Base-by-base conservation (phyloP, 1,284 basidiomycete species). In the Porogramme epimiltina region DNA sequence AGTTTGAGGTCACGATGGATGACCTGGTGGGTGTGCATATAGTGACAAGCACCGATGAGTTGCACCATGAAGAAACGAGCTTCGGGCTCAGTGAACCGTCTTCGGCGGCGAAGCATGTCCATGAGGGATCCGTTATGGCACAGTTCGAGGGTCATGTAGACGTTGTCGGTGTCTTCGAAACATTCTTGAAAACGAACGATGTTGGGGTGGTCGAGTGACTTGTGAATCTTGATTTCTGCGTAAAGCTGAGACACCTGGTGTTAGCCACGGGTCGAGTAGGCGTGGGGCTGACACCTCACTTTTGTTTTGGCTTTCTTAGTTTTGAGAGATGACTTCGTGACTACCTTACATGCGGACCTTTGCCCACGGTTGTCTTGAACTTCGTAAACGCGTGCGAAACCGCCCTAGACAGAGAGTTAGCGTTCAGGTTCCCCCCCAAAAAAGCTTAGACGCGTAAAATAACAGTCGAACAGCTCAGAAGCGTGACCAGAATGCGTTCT, bases 221-320 rank as follows among this genome's bases (percentile, higher is more conserved):
- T 86, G 72, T 99, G 96, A 50, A 99, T 95, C 79, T 97, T 98
- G 70, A 99, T 98, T 80, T 99, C 96, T 55, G 95, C 95, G 65
- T 96, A 98, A 54, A 98, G 84, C 95, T 90, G 31, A 23, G 40
- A 3, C 4, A 13, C 8, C 18, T 23, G 18, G 28, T 19, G 42
- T 9, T 45, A 9, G 34, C 13, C 20, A 23, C 5, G 2, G 16
- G 22, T 24, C 18, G 2, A 1, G 16, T 36, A 28, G 42, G 13
- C n/a, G 42, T 20, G 25, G 19, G 11, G 26, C 40, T 9, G 24
- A 46, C 20, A n/a, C 33, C 50, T 20, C 47, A 90, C 93, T 80
- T 95, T 95, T 18, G 93, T 95, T 71, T 93, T 94, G 48, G 91
- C 92, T 70, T 94, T 95, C 77, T 91, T 94, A 18, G 91, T 91